Conservation (phyloP, 768 basidiomycete species). For the Rubroboletus pulcherrimus region DNA sequence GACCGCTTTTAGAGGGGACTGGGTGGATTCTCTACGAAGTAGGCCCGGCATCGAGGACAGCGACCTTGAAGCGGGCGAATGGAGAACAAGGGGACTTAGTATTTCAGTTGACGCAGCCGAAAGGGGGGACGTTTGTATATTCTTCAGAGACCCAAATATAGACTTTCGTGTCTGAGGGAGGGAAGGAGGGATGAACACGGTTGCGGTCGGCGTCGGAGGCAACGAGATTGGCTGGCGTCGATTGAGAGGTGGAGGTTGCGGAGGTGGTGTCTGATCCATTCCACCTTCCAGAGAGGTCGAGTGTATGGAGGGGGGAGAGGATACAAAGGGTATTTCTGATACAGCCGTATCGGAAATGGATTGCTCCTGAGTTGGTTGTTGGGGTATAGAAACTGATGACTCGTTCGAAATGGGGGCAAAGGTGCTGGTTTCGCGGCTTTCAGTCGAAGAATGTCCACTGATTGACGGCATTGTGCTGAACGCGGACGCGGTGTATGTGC, state of each 20-base stretch:
- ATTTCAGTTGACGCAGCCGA: constrained; percentile 27
- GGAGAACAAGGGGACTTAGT: constrained; percentile 28
- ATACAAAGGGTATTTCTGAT: constrained; percentile 7
- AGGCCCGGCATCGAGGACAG: constrained; percentile 13
- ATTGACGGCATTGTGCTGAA: background rate
- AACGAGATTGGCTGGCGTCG: constrained; percentile 32
- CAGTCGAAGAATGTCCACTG: background rate
- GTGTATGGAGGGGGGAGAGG: constrained; percentile 14
- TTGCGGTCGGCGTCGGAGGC: constrained; percentile 31
- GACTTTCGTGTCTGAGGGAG: constrained; percentile 15
- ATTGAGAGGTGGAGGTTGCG: constrained; percentile 28
- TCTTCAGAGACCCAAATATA: constrained; percentile 19
- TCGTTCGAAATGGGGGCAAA: background rate
- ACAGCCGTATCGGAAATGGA: background rate
- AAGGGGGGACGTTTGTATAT: constrained; percentile 24
- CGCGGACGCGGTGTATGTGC: background rate
- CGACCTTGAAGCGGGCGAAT: constrained; percentile 23
- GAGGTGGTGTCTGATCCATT: constrained; percentile 10
- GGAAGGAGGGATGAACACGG: constrained; percentile 15
- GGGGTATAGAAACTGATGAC: background rate
- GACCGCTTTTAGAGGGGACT: constrained; percentile 23
- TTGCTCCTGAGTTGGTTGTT: background rate
- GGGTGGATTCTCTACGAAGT: constrained; percentile 22
- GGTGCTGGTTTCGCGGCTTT: background rate
- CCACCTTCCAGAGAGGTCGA: constrained; percentile 2